Conservation (phyloP, 306 rosid genomes). For the Castanea sativa region DNA sequence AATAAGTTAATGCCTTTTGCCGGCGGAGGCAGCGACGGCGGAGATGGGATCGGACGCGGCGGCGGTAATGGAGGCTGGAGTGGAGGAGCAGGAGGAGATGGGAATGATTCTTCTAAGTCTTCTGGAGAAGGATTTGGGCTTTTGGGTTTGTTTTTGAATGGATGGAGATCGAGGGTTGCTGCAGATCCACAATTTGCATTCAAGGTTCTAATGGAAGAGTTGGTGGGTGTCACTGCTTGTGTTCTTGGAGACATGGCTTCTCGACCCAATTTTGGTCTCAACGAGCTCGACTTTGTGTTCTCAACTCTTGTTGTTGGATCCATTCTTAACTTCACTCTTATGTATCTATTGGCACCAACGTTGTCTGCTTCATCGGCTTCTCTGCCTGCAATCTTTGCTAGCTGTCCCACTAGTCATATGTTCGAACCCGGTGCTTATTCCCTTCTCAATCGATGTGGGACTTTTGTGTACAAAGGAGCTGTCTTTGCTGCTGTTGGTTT, state of each 20-base stretch:
- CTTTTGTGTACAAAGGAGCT: conserved; percentile 70
- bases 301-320: conserved; percentile 95
- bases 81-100: conserved; percentile 25
- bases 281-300: conserved; percentile 95
- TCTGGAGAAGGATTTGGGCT: conserved; percentile 35
- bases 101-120: conserved; percentile 33
- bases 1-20: conserved; percentile 26
- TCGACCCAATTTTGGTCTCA: conserved; percentile 92
- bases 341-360: conserved; percentile 91
- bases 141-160: conserved; percentile 59
- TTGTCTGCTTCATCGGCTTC: conserved; percentile 41
- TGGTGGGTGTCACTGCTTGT: conserved; percentile 84
- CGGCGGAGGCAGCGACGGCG: conserved; percentile 55
- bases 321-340: conserved; percentile 82
- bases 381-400: conserved; percentile 63
- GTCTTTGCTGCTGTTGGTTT: conserved; percentile 79
- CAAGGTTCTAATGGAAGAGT: conserved; percentile 92
- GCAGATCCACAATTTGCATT: conserved; percentile 99
- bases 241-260: conserved; percentile 97
- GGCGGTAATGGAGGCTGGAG: conserved; percentile 23
- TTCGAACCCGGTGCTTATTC: conserved; percentile 76
- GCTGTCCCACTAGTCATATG: conserved; percentile 88
- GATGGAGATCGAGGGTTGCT: conserved; percentile 94
- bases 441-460: conserved; percentile 56
- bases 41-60: conserved; percentile 44